Percentiles rank a stretch among this genome's conserved stretches.
phyloP scores from a whole-genome alignment of 345 rosid species.

The Citrus sp. region DNA sequence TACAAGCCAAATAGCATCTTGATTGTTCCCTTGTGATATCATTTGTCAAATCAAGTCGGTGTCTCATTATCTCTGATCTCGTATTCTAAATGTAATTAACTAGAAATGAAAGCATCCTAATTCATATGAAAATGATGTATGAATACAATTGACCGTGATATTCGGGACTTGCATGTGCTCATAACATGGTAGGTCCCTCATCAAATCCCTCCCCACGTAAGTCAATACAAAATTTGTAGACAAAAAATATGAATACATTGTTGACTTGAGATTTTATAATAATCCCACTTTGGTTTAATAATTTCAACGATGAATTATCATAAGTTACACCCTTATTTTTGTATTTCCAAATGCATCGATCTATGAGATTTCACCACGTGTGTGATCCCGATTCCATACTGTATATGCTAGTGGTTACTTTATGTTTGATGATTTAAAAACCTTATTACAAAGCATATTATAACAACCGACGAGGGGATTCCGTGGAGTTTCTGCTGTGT shows the following conservation, averaged over 20 bases:
- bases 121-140: constrained; percentile 29
- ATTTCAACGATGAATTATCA: neutral
- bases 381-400: neutral
- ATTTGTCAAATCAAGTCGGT: neutral
- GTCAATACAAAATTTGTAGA: neutral
- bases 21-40: neutral
- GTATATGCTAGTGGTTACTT: neutral
- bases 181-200: constrained; percentile 47
- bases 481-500: neutral
- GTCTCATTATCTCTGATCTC: neutral
- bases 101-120: neutral
- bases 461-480: neutral
- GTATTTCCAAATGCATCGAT: neutral
- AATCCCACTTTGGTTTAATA: neutral
- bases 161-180: constrained; percentile 50
- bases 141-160: constrained; percentile 22
- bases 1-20: neutral
- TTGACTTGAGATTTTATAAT: neutral
- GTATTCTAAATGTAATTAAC: neutral
- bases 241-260: neutral
- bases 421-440: neutral
- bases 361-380: neutral
- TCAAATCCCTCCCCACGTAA: neutral
- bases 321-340: neutral
- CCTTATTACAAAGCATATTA: neutral